Evolutionary conservation across 805 yeast genomes (phyloP), one percentile per base, ranked within the genome.

Genomic region (Torulaspora gathmanii): DNA sequence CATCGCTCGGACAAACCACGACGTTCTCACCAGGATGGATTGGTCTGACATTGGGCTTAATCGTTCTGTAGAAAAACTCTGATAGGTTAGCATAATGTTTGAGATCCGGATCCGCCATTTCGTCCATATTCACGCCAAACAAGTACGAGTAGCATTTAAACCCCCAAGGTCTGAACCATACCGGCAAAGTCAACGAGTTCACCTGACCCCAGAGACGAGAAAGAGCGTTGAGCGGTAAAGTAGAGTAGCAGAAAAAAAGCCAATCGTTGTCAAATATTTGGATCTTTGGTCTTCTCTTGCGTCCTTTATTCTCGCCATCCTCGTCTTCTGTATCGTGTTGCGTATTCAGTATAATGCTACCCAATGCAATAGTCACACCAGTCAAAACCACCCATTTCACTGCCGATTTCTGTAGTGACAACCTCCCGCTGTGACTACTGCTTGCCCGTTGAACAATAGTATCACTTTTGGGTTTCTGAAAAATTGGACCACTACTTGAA

Each of bases 161-260:
- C 6, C 96, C 82, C 16, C 95, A 93, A 9, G 75, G 79, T 56
- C 99, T 77, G 49, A 91, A 57, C 95, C 96, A 88, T 20, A 81
- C 74, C 0, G 99, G 99, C 51, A 93, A 71, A 37, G 80, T 82
- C 36, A 90, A 74, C 45, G 82, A 81, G 62, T 93, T 93, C 46
- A 93, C 76, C 56, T 79, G 80, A 26, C 99, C 99, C 99, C 99
- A 93, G 36, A 91, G 68, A 50, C 99, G 77, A 0, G 97, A 89
- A 27, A 89, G 72, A 1, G 96, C 86, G 61, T 90, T 88, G 61
- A 93, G 74, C 1, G 99, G 99, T 37, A 93, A 71, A 1, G 96
- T 82, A 3, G 89, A 80, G 66, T 93, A 93, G 25, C 93, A 83
- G 59, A 87, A 90, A 45, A 91, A 77, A 33, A 84, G 82, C 97